Evolutionary conservation across 352 stramenopile species (phyloP).

Genomic region (Globisporangium polare): DNA sequence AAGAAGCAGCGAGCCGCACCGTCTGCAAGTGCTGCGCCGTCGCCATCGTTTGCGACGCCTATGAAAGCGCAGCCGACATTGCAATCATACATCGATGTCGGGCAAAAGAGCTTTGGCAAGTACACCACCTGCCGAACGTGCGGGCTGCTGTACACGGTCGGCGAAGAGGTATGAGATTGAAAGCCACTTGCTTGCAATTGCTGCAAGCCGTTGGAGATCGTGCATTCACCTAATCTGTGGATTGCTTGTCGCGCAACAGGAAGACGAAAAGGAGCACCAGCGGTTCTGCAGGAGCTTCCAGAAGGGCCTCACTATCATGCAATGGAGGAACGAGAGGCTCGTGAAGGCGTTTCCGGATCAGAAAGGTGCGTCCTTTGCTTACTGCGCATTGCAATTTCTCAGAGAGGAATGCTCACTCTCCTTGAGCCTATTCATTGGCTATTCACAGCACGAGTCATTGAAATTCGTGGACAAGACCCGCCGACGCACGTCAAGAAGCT

Average conservation of each 20-base stretch:
- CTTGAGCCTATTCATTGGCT: no score
- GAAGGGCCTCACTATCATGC: constrained; percentile 44
- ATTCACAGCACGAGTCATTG: constrained; percentile 45
- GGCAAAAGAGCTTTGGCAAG: constrained; percentile 66
- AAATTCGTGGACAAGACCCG: constrained; percentile 53
- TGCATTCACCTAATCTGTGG: background rate
- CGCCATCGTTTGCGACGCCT: constrained; percentile 1
- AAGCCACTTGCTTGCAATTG: background rate
- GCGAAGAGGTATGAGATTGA: constrained; percentile 41
- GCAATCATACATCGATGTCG: constrained; percentile 75
- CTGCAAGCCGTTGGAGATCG: background rate
- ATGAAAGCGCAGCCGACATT: constrained; percentile 18
- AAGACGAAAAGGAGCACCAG: constrained; percentile 68
- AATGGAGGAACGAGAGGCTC: constrained; percentile 67
- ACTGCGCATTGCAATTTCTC: background rate
- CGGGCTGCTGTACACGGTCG: constrained; percentile 66
- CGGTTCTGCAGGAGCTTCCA: constrained; percentile 48
- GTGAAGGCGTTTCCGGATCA: constrained; percentile 39
- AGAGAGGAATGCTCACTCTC: background rate
- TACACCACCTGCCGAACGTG: constrained; percentile 56
- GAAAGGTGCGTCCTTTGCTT: constrained; percentile 16
- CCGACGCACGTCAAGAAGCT: constrained; percentile 67
- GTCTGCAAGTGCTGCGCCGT: background rate
- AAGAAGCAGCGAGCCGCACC: constrained; percentile 8
- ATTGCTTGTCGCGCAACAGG: constrained; percentile 17